A percentile compares a stretch with the other conserved stretches of the same genome.
Conservation (phyloP, 805 yeast genomes). For the Nakazawaea siamensis region DNA sequence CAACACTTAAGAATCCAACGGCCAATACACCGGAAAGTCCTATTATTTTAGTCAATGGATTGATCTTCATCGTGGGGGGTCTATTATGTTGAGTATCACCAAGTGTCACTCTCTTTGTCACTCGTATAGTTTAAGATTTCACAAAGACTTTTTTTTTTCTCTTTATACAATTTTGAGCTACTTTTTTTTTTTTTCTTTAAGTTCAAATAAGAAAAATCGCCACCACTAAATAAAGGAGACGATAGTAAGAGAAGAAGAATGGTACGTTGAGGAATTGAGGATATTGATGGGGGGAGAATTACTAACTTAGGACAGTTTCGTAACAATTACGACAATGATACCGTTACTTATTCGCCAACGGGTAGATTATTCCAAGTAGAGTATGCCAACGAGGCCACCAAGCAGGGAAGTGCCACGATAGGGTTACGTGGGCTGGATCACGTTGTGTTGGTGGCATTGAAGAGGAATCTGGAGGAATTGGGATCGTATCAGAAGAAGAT, state of each 20-base stretch:
- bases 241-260: not conserved
- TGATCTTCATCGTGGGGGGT: constrained; percentile 17
- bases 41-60: constrained; percentile 73
- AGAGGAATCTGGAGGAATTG: constrained; percentile 94
- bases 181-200: not conserved
- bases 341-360: constrained; percentile 95
- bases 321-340: constrained; percentile 97
- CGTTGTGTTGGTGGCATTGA: constrained; percentile 88
- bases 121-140: too few relatives aligned
- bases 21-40: constrained; percentile 74
- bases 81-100: too few relatives aligned
- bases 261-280: too few relatives aligned
- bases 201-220: not conserved
- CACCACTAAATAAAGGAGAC: not conserved
- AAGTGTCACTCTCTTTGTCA: too few relatives aligned
- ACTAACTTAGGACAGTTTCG: constrained; percentile 66
- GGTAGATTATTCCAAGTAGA: constrained; percentile 88
- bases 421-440: constrained; percentile 82
- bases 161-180: not conserved
- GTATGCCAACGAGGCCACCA: constrained; percentile 90
- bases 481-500: constrained; percentile 95
- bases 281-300: too few relatives aligned
- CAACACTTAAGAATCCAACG: constrained; percentile 81
- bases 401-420: constrained; percentile 96
- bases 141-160: not conserved